Base-by-base conservation (phyloP, 306 rosid genomes). In the Malus fusca region DNA sequence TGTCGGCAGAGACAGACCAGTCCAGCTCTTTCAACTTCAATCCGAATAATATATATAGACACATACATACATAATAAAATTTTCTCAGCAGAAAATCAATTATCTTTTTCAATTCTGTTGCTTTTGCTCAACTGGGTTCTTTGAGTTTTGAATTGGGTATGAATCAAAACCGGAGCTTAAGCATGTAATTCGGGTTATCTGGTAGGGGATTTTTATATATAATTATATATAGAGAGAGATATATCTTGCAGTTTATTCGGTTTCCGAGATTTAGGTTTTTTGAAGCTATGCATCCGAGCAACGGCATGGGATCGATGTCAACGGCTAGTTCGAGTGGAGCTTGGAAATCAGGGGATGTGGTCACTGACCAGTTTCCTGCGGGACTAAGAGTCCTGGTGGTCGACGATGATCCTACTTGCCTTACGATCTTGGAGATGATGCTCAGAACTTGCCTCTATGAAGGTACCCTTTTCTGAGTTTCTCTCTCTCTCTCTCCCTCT, bases 361-460 rank as follows among this genome's bases (percentile, higher is more conserved):
- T 93, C 66, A 75, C 97, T 72, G 96, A 92, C 79, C 91, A 83
- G 87, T 96, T 96, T 74, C 99, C 99, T 83, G 97, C 78, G 6
- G 99, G 98, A 67, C 86, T 96, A 0, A 88, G 99, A 43, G 99
- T 96, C 28, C 84, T 96, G 8, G 96, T 96, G 21, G 99, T 96
- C 5, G 99, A 96, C 51, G 99, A 96, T 88, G 99, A 96, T 87
- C 97, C 96, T 42, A 96, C 99, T 33, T 96, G 99, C 43, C 96
- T 96, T 64, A 88, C 88, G 92, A 92, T 96, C 87, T 89, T 96
- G 33, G 98, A 96, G 88, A 96, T 73, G 97, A 96, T 96, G 99
- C 90, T 96, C 12, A 86, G 89, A 23, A 84, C 89, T 31, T 96
- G 99, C 76, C 91, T 82, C 80, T 96, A 96, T 31, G 91, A 92